Evolutionary conservation across 2,329 filamentous ascomycete genomes (phyloP), one percentile per base, ranked within the genome.

Genomic region (Ophiocordyceps camponoti-saundersi): DNA sequence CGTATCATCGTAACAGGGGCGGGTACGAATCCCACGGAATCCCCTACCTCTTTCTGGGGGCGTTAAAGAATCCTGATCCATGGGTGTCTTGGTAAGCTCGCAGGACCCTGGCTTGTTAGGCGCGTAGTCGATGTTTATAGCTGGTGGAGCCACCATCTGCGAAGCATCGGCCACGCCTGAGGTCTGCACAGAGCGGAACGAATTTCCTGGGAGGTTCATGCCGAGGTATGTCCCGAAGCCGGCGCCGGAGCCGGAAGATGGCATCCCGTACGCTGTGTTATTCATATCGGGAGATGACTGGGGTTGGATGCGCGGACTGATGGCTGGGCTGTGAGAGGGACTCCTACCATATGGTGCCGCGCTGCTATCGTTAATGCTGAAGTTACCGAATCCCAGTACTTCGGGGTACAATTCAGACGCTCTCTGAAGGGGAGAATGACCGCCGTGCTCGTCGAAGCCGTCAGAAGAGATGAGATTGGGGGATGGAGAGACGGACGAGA

Each of bases 121-220:
- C 16, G 88, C 89, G 61, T 86, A 88, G 59, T 95, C 85, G 55
- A 95, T 92, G 59, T 92, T 94, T 64, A 95, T 95, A 46, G 89
- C 85, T 0, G 89, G 89, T n/a, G 89, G 85, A 3, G 82, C 36
- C n/a, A 18, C 83, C 81, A 94, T 92, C 53, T 84, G 79, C 6
- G 78, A 76, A 59, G 85, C 75, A 48, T 89, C 83, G 29, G 65
- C 61, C 22, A 65, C 65, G 23, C 61, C 63, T n/a, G 62, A 61
- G 22, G 69, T 65, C 47, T 69, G 66, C 18, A 78, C 61, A 29
- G 66, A 61, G 6, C 75, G 71, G 53, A 79, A 80, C 8, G 72
- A 65, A 53, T 79, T 73, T 3, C 57, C 59, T 26, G 51, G 57
- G 29, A 52, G 63, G 50, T 59, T 65, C 50, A 67, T 59, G 53